These are phyloP conservation scores for Seminavis robusta DNA, from an alignment of 108 stramenopile genomes.

Conservation along the genomic window DNA sequence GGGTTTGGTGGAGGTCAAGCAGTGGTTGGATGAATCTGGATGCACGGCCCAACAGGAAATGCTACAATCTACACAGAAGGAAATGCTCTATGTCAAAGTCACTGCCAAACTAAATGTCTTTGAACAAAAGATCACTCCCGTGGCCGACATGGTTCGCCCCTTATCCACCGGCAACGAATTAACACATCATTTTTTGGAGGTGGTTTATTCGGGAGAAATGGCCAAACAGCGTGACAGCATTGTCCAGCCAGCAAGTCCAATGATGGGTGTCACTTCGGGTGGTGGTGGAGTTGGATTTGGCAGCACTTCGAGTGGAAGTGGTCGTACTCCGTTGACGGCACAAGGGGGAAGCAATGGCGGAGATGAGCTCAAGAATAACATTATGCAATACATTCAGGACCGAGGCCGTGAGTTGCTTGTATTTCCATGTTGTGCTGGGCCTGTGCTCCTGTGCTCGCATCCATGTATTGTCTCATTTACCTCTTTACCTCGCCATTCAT, in stretches of 20 bases:
- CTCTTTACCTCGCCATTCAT: slow-evolving; percentile 4
- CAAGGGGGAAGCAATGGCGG: slow-evolving; percentile 3
- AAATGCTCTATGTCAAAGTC: slow-evolving; percentile 63
- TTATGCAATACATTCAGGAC: neutral
- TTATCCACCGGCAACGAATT: slow-evolving; percentile 67
- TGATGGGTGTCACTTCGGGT: slow-evolving; percentile 28
- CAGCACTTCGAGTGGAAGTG: slow-evolving; percentile 16
- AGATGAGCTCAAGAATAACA: slow-evolving; percentile 4
- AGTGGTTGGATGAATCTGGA: slow-evolving; percentile 64
- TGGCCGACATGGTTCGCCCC: slow-evolving; percentile 64
- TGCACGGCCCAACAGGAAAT: slow-evolving; percentile 43
- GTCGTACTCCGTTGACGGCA: slow-evolving; percentile 14
- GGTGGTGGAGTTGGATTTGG: slow-evolving; percentile 1
- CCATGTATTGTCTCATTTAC: neutral
- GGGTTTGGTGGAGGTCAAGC: slow-evolving; percentile 72
- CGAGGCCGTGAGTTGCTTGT: too few relatives aligned
- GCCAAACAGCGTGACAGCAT: slow-evolving; percentile 32
- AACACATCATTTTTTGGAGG: slow-evolving; percentile 82
- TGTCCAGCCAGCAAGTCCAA: slow-evolving; percentile 16
- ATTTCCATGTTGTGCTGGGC: too few relatives aligned
- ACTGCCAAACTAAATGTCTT: slow-evolving; percentile 74
- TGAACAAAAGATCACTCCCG: slow-evolving; percentile 53
- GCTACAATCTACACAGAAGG: slow-evolving; percentile 35
- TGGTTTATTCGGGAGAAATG: slow-evolving; percentile 63
- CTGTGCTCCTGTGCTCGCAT: too few relatives aligned